Evolutionary conservation across 2,329 filamentous ascomycete species (phyloP).

Genomic region (Phaeosphaeriaceae sp.): DNA sequence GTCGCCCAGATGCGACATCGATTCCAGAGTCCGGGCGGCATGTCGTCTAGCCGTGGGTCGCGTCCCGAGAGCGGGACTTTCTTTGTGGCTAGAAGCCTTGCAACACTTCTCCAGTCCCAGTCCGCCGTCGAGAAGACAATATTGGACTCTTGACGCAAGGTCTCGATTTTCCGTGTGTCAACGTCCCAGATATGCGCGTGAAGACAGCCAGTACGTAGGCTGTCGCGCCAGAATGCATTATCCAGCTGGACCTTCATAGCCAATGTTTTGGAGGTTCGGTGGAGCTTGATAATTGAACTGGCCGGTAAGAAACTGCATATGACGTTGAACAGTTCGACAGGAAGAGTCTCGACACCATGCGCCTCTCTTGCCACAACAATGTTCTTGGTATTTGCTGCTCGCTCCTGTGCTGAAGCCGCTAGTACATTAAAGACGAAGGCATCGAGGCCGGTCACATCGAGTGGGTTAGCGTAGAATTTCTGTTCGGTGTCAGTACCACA

Average conservation of each 20-base stretch:
- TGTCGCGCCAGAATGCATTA: constrained; percentile 33
- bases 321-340: constrained; percentile 24
- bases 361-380: background rate
- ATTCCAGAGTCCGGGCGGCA: constrained; percentile 33
- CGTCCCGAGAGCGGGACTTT: constrained; percentile 15
- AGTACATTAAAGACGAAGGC: constrained; percentile 19
- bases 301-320: constrained; percentile 23
- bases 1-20: constrained; percentile 35
- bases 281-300: constrained; percentile 22
- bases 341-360: constrained; percentile 21
- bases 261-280: constrained; percentile 26
- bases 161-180: constrained; percentile 16
- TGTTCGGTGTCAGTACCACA: constrained; percentile 6
- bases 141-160: constrained; percentile 2
- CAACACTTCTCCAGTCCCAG: constrained; percentile 27
- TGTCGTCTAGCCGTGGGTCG: constrained; percentile 15
- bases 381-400: background rate
- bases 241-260: constrained; percentile 25
- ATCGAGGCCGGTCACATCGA: constrained; percentile 14
- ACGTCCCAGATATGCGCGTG: constrained; percentile 37
- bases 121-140: constrained; percentile 1
- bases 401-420: constrained; percentile 7
- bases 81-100: constrained; percentile 21
- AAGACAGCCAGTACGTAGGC: constrained; percentile 24
- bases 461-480: constrained; percentile 34